Evolutionary conservation across 2,329 filamentous ascomycete genomes (phyloP).

Genomic region (Colletotrichum tropicicola): DNA sequence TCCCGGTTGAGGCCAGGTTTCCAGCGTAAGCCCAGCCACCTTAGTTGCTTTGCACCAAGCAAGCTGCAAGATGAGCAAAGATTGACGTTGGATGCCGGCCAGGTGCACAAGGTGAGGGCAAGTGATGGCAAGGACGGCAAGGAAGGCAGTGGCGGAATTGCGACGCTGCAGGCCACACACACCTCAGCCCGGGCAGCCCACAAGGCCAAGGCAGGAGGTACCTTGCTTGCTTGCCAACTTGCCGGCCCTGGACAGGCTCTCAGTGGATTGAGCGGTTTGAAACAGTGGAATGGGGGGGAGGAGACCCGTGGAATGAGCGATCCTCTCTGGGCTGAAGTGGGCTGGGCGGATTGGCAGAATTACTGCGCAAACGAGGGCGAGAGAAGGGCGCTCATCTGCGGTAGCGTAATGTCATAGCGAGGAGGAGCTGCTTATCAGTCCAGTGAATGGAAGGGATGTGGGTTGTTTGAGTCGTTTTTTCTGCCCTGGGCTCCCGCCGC

Average conservation of each 20-base stretch:
- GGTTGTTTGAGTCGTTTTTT: too few species aligned
- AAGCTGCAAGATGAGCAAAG: constrained; percentile 25
- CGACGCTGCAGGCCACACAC: constrained; percentile 6
- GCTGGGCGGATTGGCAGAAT: constrained; percentile 6
- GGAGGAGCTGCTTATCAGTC: constrained; percentile 8
- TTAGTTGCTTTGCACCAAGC: neutral
- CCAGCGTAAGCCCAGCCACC: neutral
- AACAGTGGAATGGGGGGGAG: constrained; percentile 23
- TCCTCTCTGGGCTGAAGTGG: constrained; percentile 28
- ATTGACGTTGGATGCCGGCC: constrained; percentile 19
- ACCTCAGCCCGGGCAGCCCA: neutral
- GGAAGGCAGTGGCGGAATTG: constrained; percentile 15
- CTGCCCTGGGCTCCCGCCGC: neutral
- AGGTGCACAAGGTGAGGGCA: neutral
- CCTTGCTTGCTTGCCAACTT: neutral
- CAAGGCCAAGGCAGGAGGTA: neutral
- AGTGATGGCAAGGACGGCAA: constrained; percentile 7
- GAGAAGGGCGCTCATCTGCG: constrained; percentile 8
- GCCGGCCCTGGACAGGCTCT: too few species aligned
- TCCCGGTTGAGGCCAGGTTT: neutral
- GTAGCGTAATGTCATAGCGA: constrained; percentile 18
- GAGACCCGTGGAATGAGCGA: constrained; percentile 16
- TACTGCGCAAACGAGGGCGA: constrained; percentile 3
- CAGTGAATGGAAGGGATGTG: neutral
- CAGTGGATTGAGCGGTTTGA: neutral